Evolutionary conservation across 176 grass and related monocot genomes (phyloP).

Genomic region (Aegilops speltoides): DNA sequence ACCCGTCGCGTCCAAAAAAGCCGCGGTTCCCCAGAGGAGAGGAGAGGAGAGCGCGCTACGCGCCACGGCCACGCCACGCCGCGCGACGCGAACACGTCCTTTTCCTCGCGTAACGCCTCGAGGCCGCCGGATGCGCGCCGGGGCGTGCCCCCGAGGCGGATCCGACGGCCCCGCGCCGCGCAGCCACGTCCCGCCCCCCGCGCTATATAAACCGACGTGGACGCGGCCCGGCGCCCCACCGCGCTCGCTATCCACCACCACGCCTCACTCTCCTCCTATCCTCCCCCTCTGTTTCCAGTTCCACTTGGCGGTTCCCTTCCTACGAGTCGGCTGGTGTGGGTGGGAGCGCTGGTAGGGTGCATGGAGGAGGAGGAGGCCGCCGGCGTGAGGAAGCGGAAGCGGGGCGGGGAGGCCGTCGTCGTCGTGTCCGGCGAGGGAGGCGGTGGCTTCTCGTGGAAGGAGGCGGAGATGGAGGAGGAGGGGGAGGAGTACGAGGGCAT

Average conservation of each 20-base stretch:
- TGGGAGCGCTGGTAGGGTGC: too few relatives aligned
- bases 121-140: not conserved
- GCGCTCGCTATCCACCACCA: not conserved
- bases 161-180: constrained; percentile 20
- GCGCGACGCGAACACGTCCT: not conserved
- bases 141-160: not conserved
- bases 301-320: not conserved
- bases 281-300: not conserved
- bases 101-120: not conserved
- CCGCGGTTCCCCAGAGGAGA: not conserved
- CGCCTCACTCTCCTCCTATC: not conserved
- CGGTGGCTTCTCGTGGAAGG: not conserved
- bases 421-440: not conserved
- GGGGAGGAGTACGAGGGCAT: constrained; percentile 19
- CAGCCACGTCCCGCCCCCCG: not conserved
- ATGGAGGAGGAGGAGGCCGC: not conserved
- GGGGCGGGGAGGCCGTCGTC: not conserved
- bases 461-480: not conserved
- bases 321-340: too few relatives aligned
- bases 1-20: not conserved
- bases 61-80: not conserved
- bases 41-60: not conserved
- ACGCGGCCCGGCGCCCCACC: not conserved
- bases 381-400: constrained; percentile 19
- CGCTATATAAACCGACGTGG: not conserved